Evolutionary conservation across 331 rosid species (phyloP).

Genomic region (Quercus tomentella): DNA sequence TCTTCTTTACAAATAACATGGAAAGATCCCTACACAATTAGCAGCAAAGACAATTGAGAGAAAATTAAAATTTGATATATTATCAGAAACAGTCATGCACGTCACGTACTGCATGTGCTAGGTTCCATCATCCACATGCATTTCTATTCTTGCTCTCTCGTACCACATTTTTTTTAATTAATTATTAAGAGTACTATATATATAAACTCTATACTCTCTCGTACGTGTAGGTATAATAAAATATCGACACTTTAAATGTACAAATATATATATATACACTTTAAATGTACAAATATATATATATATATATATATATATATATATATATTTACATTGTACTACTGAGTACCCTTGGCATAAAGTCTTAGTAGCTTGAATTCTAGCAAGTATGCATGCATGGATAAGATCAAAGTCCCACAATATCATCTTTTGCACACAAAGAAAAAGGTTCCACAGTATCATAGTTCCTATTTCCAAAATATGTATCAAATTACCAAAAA

Average conservation of each 20-base stretch:
- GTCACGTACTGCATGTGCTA: constrained; percentile 72
- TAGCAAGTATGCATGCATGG: too few species aligned
- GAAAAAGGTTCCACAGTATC: too few species aligned
- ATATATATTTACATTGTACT: constrained; percentile 23
- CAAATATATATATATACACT: not conserved
- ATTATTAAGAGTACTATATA: not conserved
- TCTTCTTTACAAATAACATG: constrained; percentile 47
- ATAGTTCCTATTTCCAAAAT: too few species aligned
- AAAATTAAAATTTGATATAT: constrained; percentile 28
- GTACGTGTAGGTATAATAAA: not conserved
- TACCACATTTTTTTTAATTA: not conserved
- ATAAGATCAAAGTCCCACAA: too few species aligned
- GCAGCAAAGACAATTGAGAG: constrained; percentile 41
- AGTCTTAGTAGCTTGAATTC: too few species aligned
- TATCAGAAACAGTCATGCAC: constrained; percentile 52
- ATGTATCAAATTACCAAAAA: too few species aligned
- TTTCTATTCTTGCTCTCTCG: not conserved
- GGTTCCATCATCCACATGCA: constrained; percentile 76
- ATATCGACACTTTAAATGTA: constrained; percentile 8
- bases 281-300: too few species aligned
- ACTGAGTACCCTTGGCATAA: constrained; percentile 21
- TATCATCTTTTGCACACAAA: too few species aligned
- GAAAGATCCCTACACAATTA: constrained; percentile 55
- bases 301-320: too few species aligned
- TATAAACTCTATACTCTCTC: not conserved